Conservation (phyloP, 2,329 filamentous ascomycete species). For the Geosmithia morbida region DNA sequence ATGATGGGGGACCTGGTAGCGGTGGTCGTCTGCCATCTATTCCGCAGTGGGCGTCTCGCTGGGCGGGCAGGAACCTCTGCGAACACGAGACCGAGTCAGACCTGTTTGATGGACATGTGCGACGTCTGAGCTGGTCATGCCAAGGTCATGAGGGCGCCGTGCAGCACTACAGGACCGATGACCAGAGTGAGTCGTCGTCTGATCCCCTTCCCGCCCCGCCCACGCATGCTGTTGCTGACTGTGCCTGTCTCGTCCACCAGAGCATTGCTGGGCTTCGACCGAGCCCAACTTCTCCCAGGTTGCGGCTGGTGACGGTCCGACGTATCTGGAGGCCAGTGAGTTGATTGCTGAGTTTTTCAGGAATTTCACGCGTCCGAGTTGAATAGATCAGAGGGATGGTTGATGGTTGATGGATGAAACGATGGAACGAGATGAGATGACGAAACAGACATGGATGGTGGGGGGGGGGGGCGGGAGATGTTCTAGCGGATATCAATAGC, state of each 20-base stretch:
- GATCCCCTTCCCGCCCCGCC: not conserved
- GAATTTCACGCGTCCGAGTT: too few relatives aligned
- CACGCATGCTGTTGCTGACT: not conserved
- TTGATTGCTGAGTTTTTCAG: conserved; percentile 31
- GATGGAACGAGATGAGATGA: too few relatives aligned
- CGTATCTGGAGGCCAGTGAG: conserved; percentile 25
- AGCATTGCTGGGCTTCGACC: conserved; percentile 30
- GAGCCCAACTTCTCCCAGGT: conserved; percentile 27
- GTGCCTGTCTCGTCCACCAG: conserved; percentile 4
- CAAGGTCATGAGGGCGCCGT: conserved; percentile 17
- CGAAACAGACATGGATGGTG: too few relatives aligned
- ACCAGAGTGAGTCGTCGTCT: conserved; percentile 17
- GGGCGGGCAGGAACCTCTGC: conserved; percentile 25
- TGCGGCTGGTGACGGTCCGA: conserved; percentile 20
- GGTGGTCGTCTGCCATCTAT: conserved; percentile 24
- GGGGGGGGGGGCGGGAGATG: too few relatives aligned
- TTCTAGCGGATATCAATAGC: too few relatives aligned
- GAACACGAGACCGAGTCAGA: conserved; percentile 17
- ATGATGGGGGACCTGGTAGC: conserved; percentile 25
- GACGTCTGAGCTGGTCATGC: conserved; percentile 26
- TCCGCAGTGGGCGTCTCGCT: conserved; percentile 19
- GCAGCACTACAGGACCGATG: conserved; percentile 28
- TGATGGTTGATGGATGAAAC: too few relatives aligned
- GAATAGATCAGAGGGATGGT: too few relatives aligned
- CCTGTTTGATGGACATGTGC: conserved; percentile 23